A percentile compares a stretch with the other conserved stretches of the same genome.
phyloP scores from a whole-genome alignment of 805 yeast genomes.

The Peterozyma toletana region DNA sequence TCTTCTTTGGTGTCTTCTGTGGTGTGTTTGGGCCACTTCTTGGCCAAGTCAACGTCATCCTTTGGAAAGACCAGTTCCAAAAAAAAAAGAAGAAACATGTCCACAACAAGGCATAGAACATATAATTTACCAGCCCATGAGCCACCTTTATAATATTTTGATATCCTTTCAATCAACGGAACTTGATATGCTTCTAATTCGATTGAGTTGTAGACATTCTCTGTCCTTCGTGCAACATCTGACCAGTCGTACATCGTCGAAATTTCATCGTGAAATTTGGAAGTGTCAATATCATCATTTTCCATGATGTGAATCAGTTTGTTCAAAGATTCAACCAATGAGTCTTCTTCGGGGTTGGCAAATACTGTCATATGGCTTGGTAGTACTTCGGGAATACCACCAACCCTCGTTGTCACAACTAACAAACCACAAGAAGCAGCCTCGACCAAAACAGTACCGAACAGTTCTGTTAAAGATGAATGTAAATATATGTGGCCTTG shows the following conservation, averaged over 20 bases:
- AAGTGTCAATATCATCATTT: constrained; percentile 57
- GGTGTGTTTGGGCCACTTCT: constrained; percentile 62
- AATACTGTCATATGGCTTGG: constrained; percentile 91
- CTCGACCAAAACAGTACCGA: constrained; percentile 94
- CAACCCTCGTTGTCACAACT: constrained; percentile 93
- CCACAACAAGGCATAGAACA: constrained; percentile 75
- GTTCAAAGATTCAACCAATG: constrained; percentile 64
- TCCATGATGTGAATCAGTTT: constrained; percentile 61
- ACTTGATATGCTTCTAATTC: constrained; percentile 17
- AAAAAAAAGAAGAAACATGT: constrained; percentile 53
- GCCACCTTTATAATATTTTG: constrained; percentile 62
- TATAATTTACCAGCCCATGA: constrained; percentile 83
- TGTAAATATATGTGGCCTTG: constrained; percentile 91
- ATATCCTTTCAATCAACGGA: constrained; percentile 51
- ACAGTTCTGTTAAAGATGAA: constrained; percentile 93
- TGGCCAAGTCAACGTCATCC: constrained; percentile 60
- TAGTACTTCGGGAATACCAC: constrained; percentile 95
- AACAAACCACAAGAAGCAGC: constrained; percentile 94
- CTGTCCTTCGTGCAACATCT: constrained; percentile 83
- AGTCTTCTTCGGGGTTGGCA: constrained; percentile 82
- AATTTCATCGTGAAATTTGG: constrained; percentile 71
- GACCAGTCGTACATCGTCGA: constrained; percentile 86
- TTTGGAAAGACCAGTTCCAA: constrained; percentile 70
- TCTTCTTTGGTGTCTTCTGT: too few species aligned
- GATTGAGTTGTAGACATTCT: constrained; percentile 59